Evolutionary conservation across 192 early-diverging fungal species (phyloP), one percentile per base, ranked within the genome.

Genomic region (Dissophora ornata): DNA sequence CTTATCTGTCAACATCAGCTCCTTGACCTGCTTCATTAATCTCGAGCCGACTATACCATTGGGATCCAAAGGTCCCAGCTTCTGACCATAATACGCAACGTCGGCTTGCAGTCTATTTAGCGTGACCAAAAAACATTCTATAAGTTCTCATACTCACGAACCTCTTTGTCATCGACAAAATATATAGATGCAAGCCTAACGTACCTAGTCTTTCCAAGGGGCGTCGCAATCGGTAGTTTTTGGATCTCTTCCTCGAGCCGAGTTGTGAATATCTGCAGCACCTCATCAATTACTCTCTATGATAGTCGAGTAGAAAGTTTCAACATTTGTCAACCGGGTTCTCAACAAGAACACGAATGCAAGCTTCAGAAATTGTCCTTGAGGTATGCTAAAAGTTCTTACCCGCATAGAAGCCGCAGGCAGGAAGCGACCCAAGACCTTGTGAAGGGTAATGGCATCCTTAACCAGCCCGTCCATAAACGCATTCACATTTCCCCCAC

Each of bases 381-480:
- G 36, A 38, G 36, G 13, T 13, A 38, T 6, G 36, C 36, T n/a
- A 38, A 44, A 34, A 7, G 26, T 28, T 0, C 62, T 62, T 81
- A 92, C 92, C 80, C 91, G 82, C 80, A 98, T 79, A 25, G 84
- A 82, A 6, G 90, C 78, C 0, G 80, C 71, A 13, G 93, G 91
- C 29, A 99, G 79, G 57, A 95, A 97, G 62, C 92, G 91, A 41
- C 85, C 80, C n/a, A 99, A 67, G 12, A 99, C 95, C 62, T 93
- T 95, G 79, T 98, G 94, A 60, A 99, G 83, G 16, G 92, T 95
- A 18, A 85, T 82, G 10, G 92, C 93, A 77, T 98, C 96, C 80
- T 94, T 98, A 46, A 96, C 92, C 15, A 99, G 80, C 15, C 81
- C 82, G 18, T 90, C 90, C 91, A 98, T 97, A 50, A 91, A 91